Evolutionary conservation across 805 yeast species (phyloP).

Genomic region (Wickerhamiella galacta): DNA sequence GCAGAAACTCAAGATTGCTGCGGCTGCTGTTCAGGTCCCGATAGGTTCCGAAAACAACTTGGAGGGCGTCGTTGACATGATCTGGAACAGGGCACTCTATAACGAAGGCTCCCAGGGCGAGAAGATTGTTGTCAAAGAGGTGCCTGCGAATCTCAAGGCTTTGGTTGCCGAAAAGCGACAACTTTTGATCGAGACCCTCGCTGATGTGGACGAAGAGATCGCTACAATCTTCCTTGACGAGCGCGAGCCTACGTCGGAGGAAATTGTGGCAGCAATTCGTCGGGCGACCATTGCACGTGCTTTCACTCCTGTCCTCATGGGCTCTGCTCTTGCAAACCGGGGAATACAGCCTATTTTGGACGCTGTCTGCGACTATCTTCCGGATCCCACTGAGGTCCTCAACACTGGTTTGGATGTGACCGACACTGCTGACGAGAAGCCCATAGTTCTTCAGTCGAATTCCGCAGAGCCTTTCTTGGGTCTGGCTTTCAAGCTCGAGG

Average conservation of each 20-base stretch:
- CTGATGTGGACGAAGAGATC: conserved; percentile 95
- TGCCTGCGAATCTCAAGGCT: conserved; percentile 68
- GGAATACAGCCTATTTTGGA: conserved; percentile 93
- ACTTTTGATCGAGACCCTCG: conserved; percentile 75
- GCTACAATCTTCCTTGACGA: conserved; percentile 89
- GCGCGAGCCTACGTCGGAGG: conserved; percentile 66
- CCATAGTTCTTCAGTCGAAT: conserved; percentile 61
- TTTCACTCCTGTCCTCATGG: conserved; percentile 99
- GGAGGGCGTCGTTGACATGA: conserved; percentile 80
- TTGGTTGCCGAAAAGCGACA: conserved; percentile 83
- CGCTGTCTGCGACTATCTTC: conserved; percentile 89
- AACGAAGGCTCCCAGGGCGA: conserved; percentile 90
- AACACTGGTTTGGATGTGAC: conserved; percentile 72
- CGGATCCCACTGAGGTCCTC: conserved; percentile 84
- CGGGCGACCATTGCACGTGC: conserved; percentile 88
- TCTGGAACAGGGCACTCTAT: conserved; percentile 72
- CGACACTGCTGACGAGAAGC: conserved; percentile 36
- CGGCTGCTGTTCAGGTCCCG: conserved; percentile 96
- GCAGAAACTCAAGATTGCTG: conserved; percentile 72
- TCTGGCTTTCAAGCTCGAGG: conserved; percentile 96
- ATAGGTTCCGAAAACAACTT: conserved; percentile 82
- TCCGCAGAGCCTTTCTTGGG: conserved; percentile 74
- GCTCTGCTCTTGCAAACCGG: conserved; percentile 92
- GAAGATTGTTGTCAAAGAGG: conserved; percentile 38
- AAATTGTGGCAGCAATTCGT: conserved; percentile 79